Percentiles rank a stretch among this genome's conserved stretches.
Evolutionary conservation across 2,329 filamentous ascomycete species (phyloP).

Genomic region (Ophiobolus disseminans): DNA sequence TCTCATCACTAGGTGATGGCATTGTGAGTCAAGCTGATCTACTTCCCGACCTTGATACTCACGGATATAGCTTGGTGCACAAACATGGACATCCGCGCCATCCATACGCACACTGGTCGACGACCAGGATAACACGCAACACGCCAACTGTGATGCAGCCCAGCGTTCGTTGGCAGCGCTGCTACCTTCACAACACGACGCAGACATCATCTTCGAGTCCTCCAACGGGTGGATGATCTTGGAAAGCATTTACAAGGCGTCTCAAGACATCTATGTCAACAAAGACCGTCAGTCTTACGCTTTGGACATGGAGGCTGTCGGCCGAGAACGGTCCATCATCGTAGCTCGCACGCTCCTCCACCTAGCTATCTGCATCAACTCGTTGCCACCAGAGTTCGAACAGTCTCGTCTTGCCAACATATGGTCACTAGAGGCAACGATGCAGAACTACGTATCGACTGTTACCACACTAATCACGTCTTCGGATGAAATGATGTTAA

Average conservation of each 20-base stretch:
- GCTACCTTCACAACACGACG: slow-evolving; percentile 46
- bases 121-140: slow-evolving; percentile 16
- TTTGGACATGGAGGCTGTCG: slow-evolving; percentile 39
- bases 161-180: slow-evolving; percentile 34
- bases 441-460: slow-evolving; percentile 42
- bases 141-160: slow-evolving; percentile 20
- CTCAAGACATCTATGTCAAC: slow-evolving; percentile 39
- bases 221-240: slow-evolving; percentile 48
- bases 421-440: slow-evolving; percentile 42
- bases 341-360: slow-evolving; percentile 46
- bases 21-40: slow-evolving; percentile 32
- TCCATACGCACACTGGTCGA: slow-evolving; percentile 33
- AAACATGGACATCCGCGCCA: slow-evolving; percentile 42
- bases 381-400: slow-evolving; percentile 43
- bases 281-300: slow-evolving; percentile 42
- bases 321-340: slow-evolving; percentile 36
- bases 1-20: slow-evolving; percentile 37
- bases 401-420: slow-evolving; percentile 33
- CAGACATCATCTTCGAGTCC: slow-evolving; percentile 46
- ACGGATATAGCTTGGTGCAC: slow-evolving; percentile 33
- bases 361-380: slow-evolving; percentile 43
- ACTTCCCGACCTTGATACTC: slow-evolving; percentile 10
- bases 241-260: slow-evolving; percentile 36
- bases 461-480: slow-evolving; percentile 40
- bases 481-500: slow-evolving; percentile 44